Evolutionary conservation across 1,139 yeast genomes (phyloP).

Genomic region (Yamadazyma mexicana): DNA sequence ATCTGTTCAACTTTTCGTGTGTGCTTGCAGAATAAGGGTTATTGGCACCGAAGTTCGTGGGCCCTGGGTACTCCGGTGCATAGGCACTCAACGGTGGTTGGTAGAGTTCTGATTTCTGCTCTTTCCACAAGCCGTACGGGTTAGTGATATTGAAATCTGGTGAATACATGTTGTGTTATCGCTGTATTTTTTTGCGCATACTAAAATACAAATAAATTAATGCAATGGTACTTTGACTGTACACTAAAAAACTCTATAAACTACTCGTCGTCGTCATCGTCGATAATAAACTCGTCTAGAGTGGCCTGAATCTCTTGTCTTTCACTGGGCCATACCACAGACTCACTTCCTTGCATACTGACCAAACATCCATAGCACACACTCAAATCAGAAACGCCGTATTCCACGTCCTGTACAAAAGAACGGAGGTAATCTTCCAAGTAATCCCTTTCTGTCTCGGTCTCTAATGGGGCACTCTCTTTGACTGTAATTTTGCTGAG

Average conservation of each 20-base stretch:
- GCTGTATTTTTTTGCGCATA: neutral
- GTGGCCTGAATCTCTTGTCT: conserved; percentile 28
- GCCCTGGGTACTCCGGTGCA: conserved; percentile 53
- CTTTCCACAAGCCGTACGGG: conserved; percentile 15
- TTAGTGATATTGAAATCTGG: conserved; percentile 15
- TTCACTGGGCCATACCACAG: conserved; percentile 55
- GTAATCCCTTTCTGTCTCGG: conserved; percentile 48
- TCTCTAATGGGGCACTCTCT: conserved; percentile 50
- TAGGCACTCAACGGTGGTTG: conserved; percentile 59
- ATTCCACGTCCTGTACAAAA: conserved; percentile 5
- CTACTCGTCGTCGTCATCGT: conserved; percentile 2
- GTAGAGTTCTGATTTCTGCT: conserved; percentile 18
- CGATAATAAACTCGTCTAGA: conserved; percentile 51
- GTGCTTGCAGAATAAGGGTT: conserved; percentile 26
- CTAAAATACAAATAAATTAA: no score
- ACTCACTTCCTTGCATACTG: conserved; percentile 47
- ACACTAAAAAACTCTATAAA: no score
- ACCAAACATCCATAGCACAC: conserved; percentile 82
- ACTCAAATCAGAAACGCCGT: conserved; percentile 13
- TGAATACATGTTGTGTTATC: conserved; percentile 14
- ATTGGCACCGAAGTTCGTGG: conserved; percentile 36
- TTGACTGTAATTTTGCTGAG: conserved; percentile 69
- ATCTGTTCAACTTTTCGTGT: conserved; percentile 39
- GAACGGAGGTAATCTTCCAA: conserved; percentile 23
- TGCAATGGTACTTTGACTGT: no score